Evolutionary conservation across 306 rosid species (phyloP).

Genomic region (Castanea mollissima): DNA sequence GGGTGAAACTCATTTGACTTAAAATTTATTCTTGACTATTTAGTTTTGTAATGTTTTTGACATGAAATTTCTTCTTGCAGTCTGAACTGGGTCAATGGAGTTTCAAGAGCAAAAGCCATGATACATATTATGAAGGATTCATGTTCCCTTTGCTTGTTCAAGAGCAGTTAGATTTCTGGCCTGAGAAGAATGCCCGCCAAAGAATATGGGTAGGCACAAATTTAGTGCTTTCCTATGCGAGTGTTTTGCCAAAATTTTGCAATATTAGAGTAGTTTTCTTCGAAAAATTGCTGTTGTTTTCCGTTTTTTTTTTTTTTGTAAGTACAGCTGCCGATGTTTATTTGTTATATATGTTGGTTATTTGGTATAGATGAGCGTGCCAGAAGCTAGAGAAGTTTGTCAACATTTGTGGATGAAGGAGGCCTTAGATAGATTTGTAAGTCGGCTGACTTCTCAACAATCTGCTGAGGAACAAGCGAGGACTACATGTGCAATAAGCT

Average conservation of each 20-base stretch:
- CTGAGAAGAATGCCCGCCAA: constrained; percentile 71
- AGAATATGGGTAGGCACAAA: constrained; percentile 70
- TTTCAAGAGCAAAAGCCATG: constrained; percentile 84
- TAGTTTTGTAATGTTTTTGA: neutral
- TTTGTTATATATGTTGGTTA: neutral
- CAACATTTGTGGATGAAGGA: constrained; percentile 98
- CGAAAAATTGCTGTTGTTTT: neutral
- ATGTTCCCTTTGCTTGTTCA: constrained; percentile 86
- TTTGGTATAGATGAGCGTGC: constrained; percentile 61
- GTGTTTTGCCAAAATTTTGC: neutral
- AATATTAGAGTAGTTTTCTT: neutral
- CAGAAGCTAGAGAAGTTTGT: constrained; percentile 77
- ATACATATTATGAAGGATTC: constrained; percentile 73
- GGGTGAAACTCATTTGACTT: neutral
- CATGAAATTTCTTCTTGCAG: constrained; percentile 30
- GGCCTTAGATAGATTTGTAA: constrained; percentile 67
- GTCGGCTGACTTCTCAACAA: constrained; percentile 44
- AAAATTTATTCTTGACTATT: neutral
- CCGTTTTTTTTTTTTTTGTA: too few relatives aligned
- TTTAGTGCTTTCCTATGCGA: too few relatives aligned
- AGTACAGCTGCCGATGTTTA: neutral
- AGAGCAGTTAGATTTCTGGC: constrained; percentile 86
- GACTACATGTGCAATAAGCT: constrained; percentile 19
- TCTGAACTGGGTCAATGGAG: constrained; percentile 79
- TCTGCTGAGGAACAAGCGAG: constrained; percentile 23